These are phyloP conservation scores for Naganishia onofrii DNA, from an alignment of 768 basidiomycete species.

Conservation along the genomic window DNA sequence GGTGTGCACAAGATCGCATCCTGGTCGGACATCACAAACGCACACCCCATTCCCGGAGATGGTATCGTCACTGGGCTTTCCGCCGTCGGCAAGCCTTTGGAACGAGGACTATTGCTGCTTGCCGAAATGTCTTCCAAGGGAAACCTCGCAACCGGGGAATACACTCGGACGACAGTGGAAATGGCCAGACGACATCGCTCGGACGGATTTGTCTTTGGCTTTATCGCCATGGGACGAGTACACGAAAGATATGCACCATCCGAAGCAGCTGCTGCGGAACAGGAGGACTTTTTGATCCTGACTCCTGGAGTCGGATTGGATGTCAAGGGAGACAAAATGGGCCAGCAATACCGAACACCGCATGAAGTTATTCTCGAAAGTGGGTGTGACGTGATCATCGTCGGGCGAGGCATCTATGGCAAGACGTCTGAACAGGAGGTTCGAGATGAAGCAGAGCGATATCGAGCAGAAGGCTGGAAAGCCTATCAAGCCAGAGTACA, in stretches of 20 bases:
- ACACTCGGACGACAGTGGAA: conserved; percentile 76
- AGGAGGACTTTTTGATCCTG: conserved; percentile 82
- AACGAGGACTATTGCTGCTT: conserved; percentile 81
- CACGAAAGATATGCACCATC: conserved; percentile 53
- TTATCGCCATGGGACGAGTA: conserved; percentile 86
- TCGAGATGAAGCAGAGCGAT: conserved; percentile 70
- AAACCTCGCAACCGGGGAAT: conserved; percentile 73
- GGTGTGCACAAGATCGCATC: conserved; percentile 89
- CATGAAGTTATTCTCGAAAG: conserved; percentile 71
- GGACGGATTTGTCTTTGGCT: conserved; percentile 83
- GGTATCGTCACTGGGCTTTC: conserved; percentile 87
- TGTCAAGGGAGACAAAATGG: conserved; percentile 74
- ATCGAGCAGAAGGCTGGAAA: conserved; percentile 80
- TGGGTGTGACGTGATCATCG: conserved; percentile 95
- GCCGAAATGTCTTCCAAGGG: conserved; percentile 96
- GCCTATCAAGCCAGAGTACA: conserved; percentile 69
- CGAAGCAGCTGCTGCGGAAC: conserved; percentile 46
- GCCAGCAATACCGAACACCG: conserved; percentile 93
- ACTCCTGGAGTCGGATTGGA: conserved; percentile 91
- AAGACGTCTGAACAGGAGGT: conserved; percentile 52
- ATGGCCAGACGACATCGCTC: conserved; percentile 76
- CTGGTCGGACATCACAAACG: conserved; percentile 97
- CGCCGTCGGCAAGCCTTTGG: conserved; percentile 76
- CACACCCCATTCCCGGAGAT: conserved; percentile 93
- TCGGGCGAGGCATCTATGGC: conserved; percentile 91